Evolutionary conservation across 164 flowering plant species (phyloP).

Genomic region (Hamamelis virginiana): DNA sequence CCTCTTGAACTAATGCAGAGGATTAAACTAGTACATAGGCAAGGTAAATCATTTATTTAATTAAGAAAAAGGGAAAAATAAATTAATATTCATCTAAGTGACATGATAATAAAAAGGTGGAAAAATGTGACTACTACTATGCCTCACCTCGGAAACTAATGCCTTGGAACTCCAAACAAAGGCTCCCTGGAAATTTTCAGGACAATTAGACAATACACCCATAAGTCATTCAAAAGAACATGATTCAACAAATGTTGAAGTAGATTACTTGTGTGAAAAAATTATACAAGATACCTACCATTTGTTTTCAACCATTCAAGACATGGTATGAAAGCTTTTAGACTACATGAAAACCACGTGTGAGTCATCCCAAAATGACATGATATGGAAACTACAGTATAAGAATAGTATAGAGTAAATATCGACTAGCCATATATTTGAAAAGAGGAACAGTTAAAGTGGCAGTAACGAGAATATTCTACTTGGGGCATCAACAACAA

Average conservation of each 20-base stretch:
- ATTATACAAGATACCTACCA: too few species aligned
- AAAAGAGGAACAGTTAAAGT: neutral
- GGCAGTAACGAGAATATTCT: neutral
- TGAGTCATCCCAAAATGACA: neutral
- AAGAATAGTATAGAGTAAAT: neutral
- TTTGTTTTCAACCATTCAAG: too few species aligned
- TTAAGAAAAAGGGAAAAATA: neutral
- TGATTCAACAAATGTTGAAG: too few species aligned
- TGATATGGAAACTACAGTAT: neutral
- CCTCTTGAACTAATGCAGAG: too few species aligned
- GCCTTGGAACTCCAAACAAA: constrained; percentile 92
- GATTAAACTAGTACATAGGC: too few species aligned
- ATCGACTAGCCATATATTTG: neutral
- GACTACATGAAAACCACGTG: too few species aligned
- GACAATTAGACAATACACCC: neutral
- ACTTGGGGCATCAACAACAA: neutral
- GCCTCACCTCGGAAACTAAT: constrained; percentile 80
- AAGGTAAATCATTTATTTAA: too few species aligned
- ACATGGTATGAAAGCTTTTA: too few species aligned
- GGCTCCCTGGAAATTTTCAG: constrained; percentile 65
- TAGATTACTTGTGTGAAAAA: too few species aligned
- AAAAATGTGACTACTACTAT: constrained; percentile 9
- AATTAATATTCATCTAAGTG: too few species aligned
- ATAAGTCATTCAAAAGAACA: neutral
- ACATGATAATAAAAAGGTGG: neutral